A percentile compares a stretch with the other conserved stretches of the same genome.
Conservation (phyloP, 1,139 yeast species). For the Petasospora rhodanensis region DNA sequence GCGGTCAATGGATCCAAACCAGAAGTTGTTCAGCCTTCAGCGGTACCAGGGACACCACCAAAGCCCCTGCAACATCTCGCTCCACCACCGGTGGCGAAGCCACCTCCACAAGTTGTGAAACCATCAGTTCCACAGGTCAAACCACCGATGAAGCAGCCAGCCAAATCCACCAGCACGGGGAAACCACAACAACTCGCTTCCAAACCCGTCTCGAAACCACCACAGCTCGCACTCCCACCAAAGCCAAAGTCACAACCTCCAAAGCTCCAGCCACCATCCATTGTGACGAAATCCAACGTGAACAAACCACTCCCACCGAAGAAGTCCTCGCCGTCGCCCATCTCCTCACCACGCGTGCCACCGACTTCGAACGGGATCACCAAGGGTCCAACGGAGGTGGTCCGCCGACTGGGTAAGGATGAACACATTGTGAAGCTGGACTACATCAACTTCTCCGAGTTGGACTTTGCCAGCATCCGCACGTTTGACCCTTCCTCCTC, state of each 20-base stretch:
- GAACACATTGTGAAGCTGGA: conserved; percentile 34
- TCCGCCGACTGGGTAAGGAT: conserved; percentile 1
- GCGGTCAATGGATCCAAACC: too few relatives aligned
- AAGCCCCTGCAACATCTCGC: neutral
- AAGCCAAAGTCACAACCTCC: conserved; percentile 7
- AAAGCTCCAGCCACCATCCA: conserved; percentile 7
- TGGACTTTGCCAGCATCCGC: conserved; percentile 21
- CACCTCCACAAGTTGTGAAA: neutral
- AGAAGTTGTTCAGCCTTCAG: too few relatives aligned
- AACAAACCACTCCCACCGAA: conserved; percentile 1
- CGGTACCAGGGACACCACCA: neutral
- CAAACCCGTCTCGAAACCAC: conserved; percentile 3
- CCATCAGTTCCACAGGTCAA: neutral
- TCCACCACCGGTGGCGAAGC: neutral
- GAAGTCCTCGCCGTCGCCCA: conserved; percentile 1
- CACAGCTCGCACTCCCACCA: conserved; percentile 7
- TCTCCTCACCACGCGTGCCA: conserved; percentile 2
- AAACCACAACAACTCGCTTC: conserved; percentile 2
- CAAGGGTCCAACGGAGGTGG: conserved; percentile 6
- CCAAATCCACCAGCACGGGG: too few relatives aligned
- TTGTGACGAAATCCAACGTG: neutral
- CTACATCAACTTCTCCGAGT: conserved; percentile 34
- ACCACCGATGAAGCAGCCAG: neutral
- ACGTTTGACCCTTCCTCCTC: conserved; percentile 17
- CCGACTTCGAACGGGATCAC: neutral